Evolutionary conservation across 192 early-diverging fungal genomes (phyloP), one percentile per base, ranked within the genome.

Genomic region (Coemansia sp.): DNA sequence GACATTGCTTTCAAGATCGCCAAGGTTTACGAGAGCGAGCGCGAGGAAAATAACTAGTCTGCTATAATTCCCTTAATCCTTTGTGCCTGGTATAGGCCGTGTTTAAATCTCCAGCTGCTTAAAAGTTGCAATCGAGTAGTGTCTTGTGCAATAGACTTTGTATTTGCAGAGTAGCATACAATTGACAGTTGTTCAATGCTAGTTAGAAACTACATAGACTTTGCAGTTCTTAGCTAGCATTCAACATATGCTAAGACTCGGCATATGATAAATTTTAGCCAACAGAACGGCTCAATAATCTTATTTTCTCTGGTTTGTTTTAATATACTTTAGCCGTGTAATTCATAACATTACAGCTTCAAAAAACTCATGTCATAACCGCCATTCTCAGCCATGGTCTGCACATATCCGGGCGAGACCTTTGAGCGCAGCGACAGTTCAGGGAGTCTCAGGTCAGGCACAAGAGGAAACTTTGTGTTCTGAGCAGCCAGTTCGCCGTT

Each of bases 1-100:
- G 97, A 99, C 78, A 88, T 99, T 73, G 93, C 95, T 5, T 98
- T 97, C 78, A 84, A 92, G 82, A 95, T 99, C 67, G 95, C 95
- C 5, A 92, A 90, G 65, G 91, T 93, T 70, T 94, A 88, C 77
- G 84, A 89, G 73, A 76, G 81, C 53, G 72, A 83, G 63, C 84
- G 86, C 61, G 62, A 77, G 41, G 60, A 19, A 6, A 49, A 19
- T 17, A 15, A 49, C 47, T 19, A 49, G 47, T 4, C 6, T 12
- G 43, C 43, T 32, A 7, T 8, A 32, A 32, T 43, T 43, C 2
- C 12, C 15, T 15, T 43, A 43, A 11, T 43, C 1, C 8, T n/a
- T n/a, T 43, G 41, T 43, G 41, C 41, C 41, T 32, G 29, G n/a
- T 15, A 15, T 43, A 15, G 41, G 41, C 41, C 15, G 41, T 43